Percentiles rank a stretch among this genome's conserved stretches.
phyloP scores from a whole-genome alignment of 768 basidiomycete species.

The Russula earlei region DNA sequence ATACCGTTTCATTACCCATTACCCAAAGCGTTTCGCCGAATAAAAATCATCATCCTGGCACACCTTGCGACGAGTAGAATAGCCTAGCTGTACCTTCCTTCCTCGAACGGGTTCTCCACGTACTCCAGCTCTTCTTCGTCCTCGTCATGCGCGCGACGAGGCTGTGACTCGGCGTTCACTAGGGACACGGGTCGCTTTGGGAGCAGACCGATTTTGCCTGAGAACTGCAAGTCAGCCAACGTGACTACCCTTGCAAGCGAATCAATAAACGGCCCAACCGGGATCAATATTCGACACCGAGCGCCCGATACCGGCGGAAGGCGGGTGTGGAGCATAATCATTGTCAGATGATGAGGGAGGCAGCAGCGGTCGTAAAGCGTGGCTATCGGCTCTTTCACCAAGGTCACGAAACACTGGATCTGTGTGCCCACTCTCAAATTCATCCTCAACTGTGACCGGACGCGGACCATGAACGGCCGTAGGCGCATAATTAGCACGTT shows the following conservation, averaged over 20 bases:
- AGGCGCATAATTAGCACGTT: slow-evolving; percentile 17
- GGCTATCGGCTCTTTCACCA: neutral
- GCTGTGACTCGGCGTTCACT: slow-evolving; percentile 1
- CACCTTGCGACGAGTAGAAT: neutral
- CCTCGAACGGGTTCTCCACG: slow-evolving; percentile 24
- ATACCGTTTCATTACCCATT: neutral
- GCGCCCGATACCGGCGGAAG: slow-evolving; percentile 4
- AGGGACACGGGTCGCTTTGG: slow-evolving; percentile 25
- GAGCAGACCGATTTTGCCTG: slow-evolving; percentile 23
- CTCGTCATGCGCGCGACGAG: slow-evolving; percentile 13
- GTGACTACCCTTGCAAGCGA: too few relatives aligned
- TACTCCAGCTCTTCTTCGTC: slow-evolving; percentile 21
- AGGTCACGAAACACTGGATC: neutral
- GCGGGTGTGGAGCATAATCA: neutral
- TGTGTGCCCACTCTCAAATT: neutral
- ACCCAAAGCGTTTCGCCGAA: neutral
- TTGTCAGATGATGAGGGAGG: neutral
- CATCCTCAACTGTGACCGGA: neutral
- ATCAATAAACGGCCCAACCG: slow-evolving; percentile 2
- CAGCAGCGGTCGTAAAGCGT: neutral
- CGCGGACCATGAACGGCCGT: neutral
- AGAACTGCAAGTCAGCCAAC: neutral
- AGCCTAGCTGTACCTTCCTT: slow-evolving; percentile 10
- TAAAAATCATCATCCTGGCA: neutral
- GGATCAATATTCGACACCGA: slow-evolving; percentile 15